These are phyloP conservation scores for Starmerella vitae DNA, from an alignment of 805 yeast genomes.

Conservation along the genomic window DNA sequence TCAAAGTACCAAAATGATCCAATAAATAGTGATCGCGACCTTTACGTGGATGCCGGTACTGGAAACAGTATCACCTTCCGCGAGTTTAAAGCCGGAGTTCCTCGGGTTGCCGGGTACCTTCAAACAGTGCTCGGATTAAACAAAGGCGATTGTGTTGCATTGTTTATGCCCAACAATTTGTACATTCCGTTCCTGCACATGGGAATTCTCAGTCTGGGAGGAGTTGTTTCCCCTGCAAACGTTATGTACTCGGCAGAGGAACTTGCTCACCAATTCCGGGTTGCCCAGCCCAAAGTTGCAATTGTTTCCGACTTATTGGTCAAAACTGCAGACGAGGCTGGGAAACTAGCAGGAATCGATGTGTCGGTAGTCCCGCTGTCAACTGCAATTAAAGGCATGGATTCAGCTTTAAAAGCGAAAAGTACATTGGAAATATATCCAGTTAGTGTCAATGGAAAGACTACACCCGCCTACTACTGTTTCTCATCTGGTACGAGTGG, in stretches of 20 bases:
- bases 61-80: slow-evolving; percentile 15
- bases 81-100: slow-evolving; percentile 13
- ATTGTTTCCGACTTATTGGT: slow-evolving; percentile 14
- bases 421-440: slow-evolving; percentile 8
- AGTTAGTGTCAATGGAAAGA: slow-evolving; percentile 11
- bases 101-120: slow-evolving; percentile 19
- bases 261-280: slow-evolving; percentile 23
- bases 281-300: slow-evolving; percentile 17
- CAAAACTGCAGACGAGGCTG: slow-evolving; percentile 9
- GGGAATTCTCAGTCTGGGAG: slow-evolving; percentile 24
- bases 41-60: slow-evolving; percentile 19
- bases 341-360: slow-evolving; percentile 4
- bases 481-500: slow-evolving; percentile 35
- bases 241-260: slow-evolving; percentile 26
- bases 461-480: slow-evolving; percentile 23
- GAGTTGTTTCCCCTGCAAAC: slow-evolving; percentile 27
- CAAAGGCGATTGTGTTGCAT: slow-evolving; percentile 24
- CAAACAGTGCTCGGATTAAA: slow-evolving; percentile 15
- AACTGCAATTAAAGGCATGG: slow-evolving; percentile 5
- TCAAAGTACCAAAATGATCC: slow-evolving; percentile 3
- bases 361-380: slow-evolving; percentile 2
- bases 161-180: slow-evolving; percentile 24
- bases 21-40: neutral
- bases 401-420: neutral
- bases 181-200: slow-evolving; percentile 24